A percentile compares a stretch with the other conserved stretches of the same genome.
phyloP scores from a whole-genome alignment of 1,284 basidiomycete species.

The Rhizoctonia solani region DNA sequence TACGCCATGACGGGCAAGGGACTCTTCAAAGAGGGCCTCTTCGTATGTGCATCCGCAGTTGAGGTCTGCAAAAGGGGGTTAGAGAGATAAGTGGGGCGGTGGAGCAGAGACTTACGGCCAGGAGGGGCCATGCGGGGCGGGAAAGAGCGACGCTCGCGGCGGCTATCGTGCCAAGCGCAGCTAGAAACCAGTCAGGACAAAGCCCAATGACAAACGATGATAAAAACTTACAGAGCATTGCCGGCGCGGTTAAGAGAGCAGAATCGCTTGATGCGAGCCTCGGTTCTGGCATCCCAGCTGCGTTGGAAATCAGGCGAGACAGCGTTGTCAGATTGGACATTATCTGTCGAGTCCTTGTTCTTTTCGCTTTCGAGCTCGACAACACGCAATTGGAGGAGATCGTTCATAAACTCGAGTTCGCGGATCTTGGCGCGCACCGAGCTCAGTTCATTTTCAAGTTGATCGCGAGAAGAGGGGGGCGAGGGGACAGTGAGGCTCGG shows the following conservation, averaged over 20 bases:
- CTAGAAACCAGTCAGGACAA: neutral
- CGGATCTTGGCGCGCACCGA: constrained; percentile 38
- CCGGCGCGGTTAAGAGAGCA: constrained; percentile 82
- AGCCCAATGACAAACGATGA: neutral
- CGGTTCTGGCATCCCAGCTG: constrained; percentile 70
- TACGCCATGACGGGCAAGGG: constrained; percentile 70
- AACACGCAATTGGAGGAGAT: constrained; percentile 53
- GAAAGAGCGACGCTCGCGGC: constrained; percentile 72
- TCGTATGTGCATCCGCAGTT: constrained; percentile 83
- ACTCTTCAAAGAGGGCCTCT: constrained; percentile 82
- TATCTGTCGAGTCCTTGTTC: constrained; percentile 22
- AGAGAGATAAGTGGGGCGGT: neutral
- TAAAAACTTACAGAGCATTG: constrained; percentile 66
- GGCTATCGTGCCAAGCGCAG: constrained; percentile 81
- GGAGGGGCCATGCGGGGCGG: constrained; percentile 79
- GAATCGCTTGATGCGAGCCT: constrained; percentile 66
- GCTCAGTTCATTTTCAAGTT: constrained; percentile 38
- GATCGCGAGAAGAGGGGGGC: constrained; percentile 28
- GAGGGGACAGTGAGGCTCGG: constrained; percentile 35
- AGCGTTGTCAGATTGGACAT: neutral
- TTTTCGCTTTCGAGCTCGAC: constrained; percentile 53
- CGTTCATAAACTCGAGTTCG: constrained; percentile 46
- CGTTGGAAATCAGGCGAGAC: constrained; percentile 56
- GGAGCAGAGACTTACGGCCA: constrained; percentile 48
- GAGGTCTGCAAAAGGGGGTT: constrained; percentile 49